These are phyloP conservation scores for Ophidiomyces ophidiicola DNA, from an alignment of 2,329 filamentous ascomycete genomes.

Conservation along the genomic window DNA sequence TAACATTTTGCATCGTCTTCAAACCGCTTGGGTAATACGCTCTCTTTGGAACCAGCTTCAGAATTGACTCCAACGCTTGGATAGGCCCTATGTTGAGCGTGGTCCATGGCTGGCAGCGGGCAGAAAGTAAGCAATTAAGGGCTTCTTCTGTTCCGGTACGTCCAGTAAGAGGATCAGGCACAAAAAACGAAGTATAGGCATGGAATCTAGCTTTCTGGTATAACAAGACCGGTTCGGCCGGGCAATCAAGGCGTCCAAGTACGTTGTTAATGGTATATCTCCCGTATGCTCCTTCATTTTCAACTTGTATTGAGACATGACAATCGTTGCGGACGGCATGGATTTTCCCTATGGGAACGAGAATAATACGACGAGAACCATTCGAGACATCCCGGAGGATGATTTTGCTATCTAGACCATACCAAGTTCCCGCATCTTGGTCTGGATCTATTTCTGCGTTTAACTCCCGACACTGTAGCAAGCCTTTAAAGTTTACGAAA, in stretches of 20 bases:
- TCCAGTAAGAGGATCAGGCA: constrained; percentile 22
- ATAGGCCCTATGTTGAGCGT: constrained; percentile 7
- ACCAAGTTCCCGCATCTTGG: constrained; percentile 38
- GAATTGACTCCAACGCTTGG: constrained; percentile 8
- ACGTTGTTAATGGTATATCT: constrained; percentile 39
- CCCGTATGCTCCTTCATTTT: constrained; percentile 24
- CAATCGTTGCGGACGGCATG: constrained; percentile 11
- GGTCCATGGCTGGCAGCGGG: constrained; percentile 12
- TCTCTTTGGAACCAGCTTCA: constrained; percentile 27
- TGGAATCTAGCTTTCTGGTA: constrained; percentile 22
- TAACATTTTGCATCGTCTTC: constrained; percentile 34
- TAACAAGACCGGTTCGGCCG: constrained; percentile 22
- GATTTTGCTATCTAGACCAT: constrained; percentile 41
- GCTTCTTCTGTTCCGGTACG: constrained; percentile 19
- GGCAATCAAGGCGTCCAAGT: constrained; percentile 38
- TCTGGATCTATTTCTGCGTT: constrained; percentile 37
- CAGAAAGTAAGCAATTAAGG: constrained; percentile 14
- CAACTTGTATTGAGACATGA: constrained; percentile 32
- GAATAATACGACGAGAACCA: constrained; percentile 23
- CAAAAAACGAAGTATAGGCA: constrained; percentile 21
- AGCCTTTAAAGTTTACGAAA: constrained; percentile 20
- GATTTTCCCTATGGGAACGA: constrained; percentile 30
- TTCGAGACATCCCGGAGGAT: constrained; percentile 27
- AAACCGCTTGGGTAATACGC: constrained; percentile 35
- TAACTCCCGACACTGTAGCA: constrained; percentile 39